Base-by-base conservation (phyloP, 139 green algal species). In the Tetraselmis striata region DNA sequence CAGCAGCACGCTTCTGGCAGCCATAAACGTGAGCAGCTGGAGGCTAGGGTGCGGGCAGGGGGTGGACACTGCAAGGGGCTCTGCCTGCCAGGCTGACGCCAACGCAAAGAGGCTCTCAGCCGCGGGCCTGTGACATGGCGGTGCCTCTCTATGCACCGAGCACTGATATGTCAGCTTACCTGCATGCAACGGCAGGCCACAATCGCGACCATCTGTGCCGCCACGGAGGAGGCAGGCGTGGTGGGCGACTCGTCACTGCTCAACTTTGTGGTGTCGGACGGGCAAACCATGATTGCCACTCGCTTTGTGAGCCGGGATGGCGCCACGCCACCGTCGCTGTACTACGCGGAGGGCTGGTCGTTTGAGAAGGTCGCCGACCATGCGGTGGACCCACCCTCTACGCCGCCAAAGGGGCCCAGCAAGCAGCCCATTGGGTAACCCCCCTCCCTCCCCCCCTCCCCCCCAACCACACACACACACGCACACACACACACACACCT, bases 181-280 rank as follows among this genome's bases (percentile, higher is more conserved):
- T n/a, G n/a, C n/a, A 67, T 67, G 45, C 1, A 75, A 0, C 76
- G 81, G 28, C 84, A 94, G 87, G 87, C 75, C 78, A 87, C 88
- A 59, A 90, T 93, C 24, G 79, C 85, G 32, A 91, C 84, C n/a
- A 93, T 90, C 45, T 81, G 75, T 32, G 23, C 30, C 1, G 74
- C 28, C 28, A 28, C 28, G 28, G 77, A 79, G 0, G 82, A 90
- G 58, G 77, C 86, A 24, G 92, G 89, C 29, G 84, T 95, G 29
- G 45, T 67, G 45, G 84, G 67, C 23, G 88, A 89, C 29, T 83
- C 86, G 5, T 95, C 89, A 26, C 90, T 98, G 67, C 92, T 98
- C 32, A 98, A 98, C 88, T 98, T 94, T 83, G 92, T 95, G 0
- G 88, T 98, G 18, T 94, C 90, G 2, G 96, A 98, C 80, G 96